Base-by-base conservation (phyloP, 371 early-diverging fungal species). In the Mortierella sp. region DNA sequence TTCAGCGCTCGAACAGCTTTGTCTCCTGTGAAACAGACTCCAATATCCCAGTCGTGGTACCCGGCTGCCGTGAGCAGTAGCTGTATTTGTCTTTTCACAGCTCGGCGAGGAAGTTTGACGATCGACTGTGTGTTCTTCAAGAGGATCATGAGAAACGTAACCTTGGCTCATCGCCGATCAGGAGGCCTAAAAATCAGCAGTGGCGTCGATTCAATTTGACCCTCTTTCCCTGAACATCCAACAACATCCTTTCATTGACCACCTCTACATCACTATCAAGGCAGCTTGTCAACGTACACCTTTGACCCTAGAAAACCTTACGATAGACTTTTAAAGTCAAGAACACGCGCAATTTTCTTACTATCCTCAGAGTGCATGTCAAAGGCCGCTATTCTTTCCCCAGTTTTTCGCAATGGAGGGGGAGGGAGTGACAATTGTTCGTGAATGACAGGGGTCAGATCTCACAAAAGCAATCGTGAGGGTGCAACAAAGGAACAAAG, bases 21-120 rank as follows among this genome's bases (percentile, higher is more conserved):
- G 59, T 84, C 62, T 26, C 78, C 80, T 0, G 81, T 71, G 39
- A 86, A 71, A 12, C 78, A 71, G 24, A 86, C 81, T 0, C 86
- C 86, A 30, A 86, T 56, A 52, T 86, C 86, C 83, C 84, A 84
- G 26, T 74, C 78, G 14, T 53, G 53, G 61, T 84, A 86, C 6
- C 82, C 83, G 24, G 82, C 80, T 39, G 82, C 81, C 0, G 73
- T 59, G 42, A 86, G 48, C 19, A 86, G 55, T 58, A 50, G 39
- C 30, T 68, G 69, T 12, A 86, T 34, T 43, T 70, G 65, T 23
- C 28, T 12, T 24, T 52, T 60, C 42, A 65, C 48, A 2, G 27
- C n/a, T 1, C 21, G 26, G 1, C 16, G 27, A 6, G 63, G 56
- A 8, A 73, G 47, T 10, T 53, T 47, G 24, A 73, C 34, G 16